These are phyloP conservation scores for Penicillium salamii DNA, from an alignment of 495 filamentous ascomycete genomes.

Conservation along the genomic window DNA sequence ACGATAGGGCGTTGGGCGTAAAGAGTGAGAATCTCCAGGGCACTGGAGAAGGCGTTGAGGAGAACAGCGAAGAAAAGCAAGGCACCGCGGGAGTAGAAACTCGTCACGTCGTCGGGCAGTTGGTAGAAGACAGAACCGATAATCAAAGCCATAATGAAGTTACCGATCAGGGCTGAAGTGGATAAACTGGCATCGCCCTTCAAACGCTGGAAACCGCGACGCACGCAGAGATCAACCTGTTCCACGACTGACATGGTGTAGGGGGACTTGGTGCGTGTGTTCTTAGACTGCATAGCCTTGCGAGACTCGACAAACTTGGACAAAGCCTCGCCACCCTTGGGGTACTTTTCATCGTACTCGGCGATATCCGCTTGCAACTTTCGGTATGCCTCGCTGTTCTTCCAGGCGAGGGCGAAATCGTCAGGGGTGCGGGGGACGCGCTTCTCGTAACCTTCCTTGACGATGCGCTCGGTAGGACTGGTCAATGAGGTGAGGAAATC, in stretches of 20 bases:
- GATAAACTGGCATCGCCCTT: slow-evolving; percentile 74
- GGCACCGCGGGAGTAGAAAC: slow-evolving; percentile 80
- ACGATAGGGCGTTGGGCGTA: slow-evolving; percentile 66
- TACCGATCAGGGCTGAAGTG: slow-evolving; percentile 71
- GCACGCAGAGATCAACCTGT: slow-evolving; percentile 50
- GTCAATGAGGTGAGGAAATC: slow-evolving; percentile 80
- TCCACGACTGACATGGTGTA: slow-evolving; percentile 47
- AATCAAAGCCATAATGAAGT: slow-evolving; percentile 78
- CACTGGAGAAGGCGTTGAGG: slow-evolving; percentile 82
- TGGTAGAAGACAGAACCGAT: slow-evolving; percentile 89
- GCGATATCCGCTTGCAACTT: slow-evolving; percentile 51
- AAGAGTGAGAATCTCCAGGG: slow-evolving; percentile 67
- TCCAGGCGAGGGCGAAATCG: slow-evolving; percentile 67
- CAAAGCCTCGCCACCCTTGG: slow-evolving; percentile 39
- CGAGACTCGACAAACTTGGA: slow-evolving; percentile 40
- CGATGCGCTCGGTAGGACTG: slow-evolving; percentile 61
- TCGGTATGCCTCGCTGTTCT: slow-evolving; percentile 51
- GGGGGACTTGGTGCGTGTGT: slow-evolving; percentile 39
- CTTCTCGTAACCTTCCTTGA: slow-evolving; percentile 61
- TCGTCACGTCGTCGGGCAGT: slow-evolving; percentile 57
- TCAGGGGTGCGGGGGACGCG: slow-evolving; percentile 67
- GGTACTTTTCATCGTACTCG: slow-evolving; percentile 47
- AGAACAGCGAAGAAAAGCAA: slow-evolving; percentile 92
- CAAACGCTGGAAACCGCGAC: slow-evolving; percentile 56
- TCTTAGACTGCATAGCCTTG: slow-evolving; percentile 44